Evolutionary conservation across 306 rosid species (phyloP).

Genomic region (Argentina anserina): DNA sequence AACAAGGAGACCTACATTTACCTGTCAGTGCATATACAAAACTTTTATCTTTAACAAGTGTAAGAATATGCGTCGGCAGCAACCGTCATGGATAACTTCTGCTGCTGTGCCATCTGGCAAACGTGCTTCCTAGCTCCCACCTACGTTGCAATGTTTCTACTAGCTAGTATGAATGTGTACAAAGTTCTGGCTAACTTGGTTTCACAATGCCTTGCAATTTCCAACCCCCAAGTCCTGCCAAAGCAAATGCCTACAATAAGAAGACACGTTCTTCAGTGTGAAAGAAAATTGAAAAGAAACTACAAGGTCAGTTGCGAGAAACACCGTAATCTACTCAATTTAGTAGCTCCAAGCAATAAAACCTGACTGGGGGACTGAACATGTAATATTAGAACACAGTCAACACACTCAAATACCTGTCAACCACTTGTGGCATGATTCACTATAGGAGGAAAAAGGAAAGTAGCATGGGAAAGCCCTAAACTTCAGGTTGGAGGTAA

Average conservation of each 20-base stretch:
- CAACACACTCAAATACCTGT: background rate
- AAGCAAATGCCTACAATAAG: conserved; percentile 67
- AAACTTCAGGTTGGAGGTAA: background rate
- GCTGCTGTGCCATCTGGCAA: background rate
- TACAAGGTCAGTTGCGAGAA: background rate
- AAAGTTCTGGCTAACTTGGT: conserved; percentile 46
- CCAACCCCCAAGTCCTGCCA: conserved; percentile 97
- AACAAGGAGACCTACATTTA: background rate
- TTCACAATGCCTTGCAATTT: conserved; percentile 86
- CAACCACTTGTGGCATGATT: background rate
- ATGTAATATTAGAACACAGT: background rate
- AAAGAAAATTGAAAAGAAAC: background rate
- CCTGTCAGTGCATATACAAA: background rate
- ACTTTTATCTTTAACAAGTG: background rate
- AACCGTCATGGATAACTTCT: background rate
- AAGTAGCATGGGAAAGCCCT: background rate
- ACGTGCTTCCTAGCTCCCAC: background rate
- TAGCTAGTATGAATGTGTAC: background rate
- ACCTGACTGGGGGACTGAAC: background rate
- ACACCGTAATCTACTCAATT: background rate
- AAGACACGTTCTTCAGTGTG: conserved; percentile 19
- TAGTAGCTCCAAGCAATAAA: background rate
- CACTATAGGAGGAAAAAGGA: background rate
- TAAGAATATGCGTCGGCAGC: background rate
- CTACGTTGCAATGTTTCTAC: background rate